Conservation (phyloP, 495 filamentous ascomycete species). For the Talaromyces ruber region DNA sequence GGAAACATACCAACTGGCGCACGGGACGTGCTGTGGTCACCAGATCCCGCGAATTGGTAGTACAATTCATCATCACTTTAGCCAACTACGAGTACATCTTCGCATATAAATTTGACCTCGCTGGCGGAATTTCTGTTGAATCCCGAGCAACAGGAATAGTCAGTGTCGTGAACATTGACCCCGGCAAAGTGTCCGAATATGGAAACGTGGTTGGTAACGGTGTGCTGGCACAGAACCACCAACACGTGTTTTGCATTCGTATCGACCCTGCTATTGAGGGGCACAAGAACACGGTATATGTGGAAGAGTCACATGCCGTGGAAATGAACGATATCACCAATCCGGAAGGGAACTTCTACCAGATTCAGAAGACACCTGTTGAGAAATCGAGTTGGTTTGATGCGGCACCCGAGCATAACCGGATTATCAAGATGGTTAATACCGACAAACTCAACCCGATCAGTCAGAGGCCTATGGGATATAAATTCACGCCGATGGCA, state of each 20-base stretch:
- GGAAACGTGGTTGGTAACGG: conserved; percentile 86
- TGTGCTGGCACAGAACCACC: conserved; percentile 73
- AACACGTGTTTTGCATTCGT: conserved; percentile 88
- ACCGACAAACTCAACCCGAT: conserved; percentile 56
- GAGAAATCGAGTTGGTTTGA: conserved; percentile 59
- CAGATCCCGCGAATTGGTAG: conserved; percentile 50
- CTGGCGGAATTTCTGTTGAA: conserved; percentile 74
- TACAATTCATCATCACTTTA: conserved; percentile 74
- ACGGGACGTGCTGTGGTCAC: conserved; percentile 57
- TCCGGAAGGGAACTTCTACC: conserved; percentile 77
- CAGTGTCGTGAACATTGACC: conserved; percentile 80
- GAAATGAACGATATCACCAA: conserved; percentile 64
- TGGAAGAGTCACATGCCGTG: conserved; percentile 67
- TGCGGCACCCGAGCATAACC: conserved; percentile 54
- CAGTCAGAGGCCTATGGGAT: conserved; percentile 69
- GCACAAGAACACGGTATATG: conserved; percentile 56
- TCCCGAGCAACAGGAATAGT: conserved; percentile 82
- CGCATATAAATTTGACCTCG: conserved; percentile 81
- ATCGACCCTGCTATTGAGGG: conserved; percentile 83
- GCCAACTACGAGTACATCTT: conserved; percentile 86
- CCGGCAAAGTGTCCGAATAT: conserved; percentile 46
- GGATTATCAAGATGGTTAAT: conserved; percentile 79
- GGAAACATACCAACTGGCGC: conserved; percentile 68
- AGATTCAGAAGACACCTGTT: conserved; percentile 51
- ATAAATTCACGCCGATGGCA: conserved; percentile 67